Conservation (phyloP, 495 filamentous ascomycete genomes). For the Penicillium manginii region DNA sequence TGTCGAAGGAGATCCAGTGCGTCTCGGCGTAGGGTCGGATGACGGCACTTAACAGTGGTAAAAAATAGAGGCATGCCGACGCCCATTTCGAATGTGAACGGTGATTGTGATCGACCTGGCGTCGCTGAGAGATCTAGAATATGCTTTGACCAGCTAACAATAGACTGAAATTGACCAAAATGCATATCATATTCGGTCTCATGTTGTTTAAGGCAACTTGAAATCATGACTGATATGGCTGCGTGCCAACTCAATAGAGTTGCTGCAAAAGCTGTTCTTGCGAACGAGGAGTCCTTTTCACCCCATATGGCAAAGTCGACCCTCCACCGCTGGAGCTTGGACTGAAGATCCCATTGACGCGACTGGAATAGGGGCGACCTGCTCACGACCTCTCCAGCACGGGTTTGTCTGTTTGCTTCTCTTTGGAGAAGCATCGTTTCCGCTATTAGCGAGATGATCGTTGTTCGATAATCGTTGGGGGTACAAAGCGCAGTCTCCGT, state of each 20-base stretch:
- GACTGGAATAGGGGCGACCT: too few relatives aligned
- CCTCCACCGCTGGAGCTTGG: conserved; percentile 11
- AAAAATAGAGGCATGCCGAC: conserved; percentile 31
- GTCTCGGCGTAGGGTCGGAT: conserved; percentile 27
- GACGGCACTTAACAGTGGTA: conserved; percentile 32
- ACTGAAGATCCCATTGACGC: conserved; percentile 10
- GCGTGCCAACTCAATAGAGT: conserved; percentile 17
- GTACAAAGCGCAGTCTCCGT: conserved; percentile 11
- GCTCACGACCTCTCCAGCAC: conserved; percentile 1
- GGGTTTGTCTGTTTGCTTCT: conserved; percentile 10
- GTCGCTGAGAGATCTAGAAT: conserved; percentile 16
- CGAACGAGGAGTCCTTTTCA: not conserved
- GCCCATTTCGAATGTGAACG: conserved; percentile 35
- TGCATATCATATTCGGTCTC: conserved; percentile 26
- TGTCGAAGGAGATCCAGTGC: conserved; percentile 28
- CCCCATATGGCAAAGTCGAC: conserved; percentile 9
- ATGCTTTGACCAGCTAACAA: conserved; percentile 31
- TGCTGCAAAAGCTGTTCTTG: not conserved
- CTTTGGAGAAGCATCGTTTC: conserved; percentile 27
- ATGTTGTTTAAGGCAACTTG: conserved; percentile 11
- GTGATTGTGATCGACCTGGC: conserved; percentile 29
- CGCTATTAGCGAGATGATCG: conserved; percentile 17
- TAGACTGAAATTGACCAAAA: conserved; percentile 25
- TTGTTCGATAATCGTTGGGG: conserved; percentile 16
- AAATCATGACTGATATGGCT: conserved; percentile 14